Conservation (phyloP, 768 basidiomycete genomes). For the Suillus discolor region DNA sequence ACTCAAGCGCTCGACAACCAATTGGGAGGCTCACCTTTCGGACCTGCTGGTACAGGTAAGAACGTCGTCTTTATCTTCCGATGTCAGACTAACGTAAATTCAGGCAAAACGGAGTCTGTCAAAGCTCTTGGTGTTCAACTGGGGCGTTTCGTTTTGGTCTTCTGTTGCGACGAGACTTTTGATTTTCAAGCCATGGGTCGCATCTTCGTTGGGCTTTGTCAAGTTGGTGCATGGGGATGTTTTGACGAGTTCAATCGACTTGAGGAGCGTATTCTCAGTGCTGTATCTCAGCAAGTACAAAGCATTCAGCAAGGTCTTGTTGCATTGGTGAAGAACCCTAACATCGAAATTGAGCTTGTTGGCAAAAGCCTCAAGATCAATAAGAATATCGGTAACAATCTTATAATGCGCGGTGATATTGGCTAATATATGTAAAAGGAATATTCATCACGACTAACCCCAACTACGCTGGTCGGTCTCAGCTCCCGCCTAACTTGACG, state of each 20-base stretch:
- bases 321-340: slow-evolving; percentile 79
- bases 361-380: slow-evolving; percentile 94
- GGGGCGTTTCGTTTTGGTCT: slow-evolving; percentile 99
- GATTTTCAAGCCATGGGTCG: slow-evolving; percentile 99
- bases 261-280: slow-evolving; percentile 96
- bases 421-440: slow-evolving; percentile 45
- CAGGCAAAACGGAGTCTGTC: slow-evolving; percentile 98
- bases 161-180: slow-evolving; percentile 99
- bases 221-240: slow-evolving; percentile 99
- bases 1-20: slow-evolving; percentile 96
- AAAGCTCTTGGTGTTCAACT: slow-evolving; percentile 98
- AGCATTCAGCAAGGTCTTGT: slow-evolving; percentile 96
- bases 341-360: slow-evolving; percentile 91
- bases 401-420: not conserved
- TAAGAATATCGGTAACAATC: slow-evolving; percentile 77
- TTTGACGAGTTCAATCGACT: slow-evolving; percentile 98
- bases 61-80: slow-evolving; percentile 7
- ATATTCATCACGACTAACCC: slow-evolving; percentile 99
- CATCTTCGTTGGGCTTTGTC: slow-evolving; percentile 97
- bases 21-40: slow-evolving; percentile 96
- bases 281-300: slow-evolving; percentile 98
- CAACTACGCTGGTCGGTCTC: slow-evolving; percentile 96
- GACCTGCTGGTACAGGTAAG: slow-evolving; percentile 94
- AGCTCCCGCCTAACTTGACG: slow-evolving; percentile 83
- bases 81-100: slow-evolving; percentile 12